phyloP scores from a whole-genome alignment of 176 grass and related monocot genomes.

The Avena atlantica region DNA sequence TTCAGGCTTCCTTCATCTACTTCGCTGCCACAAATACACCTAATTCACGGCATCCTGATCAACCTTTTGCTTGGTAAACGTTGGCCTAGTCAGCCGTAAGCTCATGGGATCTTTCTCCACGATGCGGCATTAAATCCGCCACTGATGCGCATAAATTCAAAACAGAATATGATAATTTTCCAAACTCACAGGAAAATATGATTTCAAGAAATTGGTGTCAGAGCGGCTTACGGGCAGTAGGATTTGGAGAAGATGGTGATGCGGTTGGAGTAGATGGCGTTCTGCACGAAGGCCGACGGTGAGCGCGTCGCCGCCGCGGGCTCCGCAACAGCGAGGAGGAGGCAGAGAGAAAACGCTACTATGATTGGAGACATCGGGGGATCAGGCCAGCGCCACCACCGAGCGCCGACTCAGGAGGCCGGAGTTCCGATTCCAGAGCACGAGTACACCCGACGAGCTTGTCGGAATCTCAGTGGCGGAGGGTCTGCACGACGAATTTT shows the following conservation, averaged over 20 bases:
- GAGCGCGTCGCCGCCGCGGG: constrained; percentile 49
- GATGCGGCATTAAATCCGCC: neutral
- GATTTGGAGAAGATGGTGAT: constrained; percentile 96
- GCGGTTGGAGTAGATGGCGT: constrained; percentile 92
- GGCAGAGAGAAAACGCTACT: constrained; percentile 18
- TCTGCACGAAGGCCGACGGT: constrained; percentile 81
- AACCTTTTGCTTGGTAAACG: neutral
- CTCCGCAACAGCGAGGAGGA: constrained; percentile 55
- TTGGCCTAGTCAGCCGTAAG: neutral
- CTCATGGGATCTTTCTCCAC: neutral
- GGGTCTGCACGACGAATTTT: neutral
- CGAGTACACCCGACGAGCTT: neutral
- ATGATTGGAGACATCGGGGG: constrained; percentile 29
- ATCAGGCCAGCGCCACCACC: neutral
- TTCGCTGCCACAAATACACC: neutral
- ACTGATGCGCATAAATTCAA: neutral
- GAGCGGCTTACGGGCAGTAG: constrained; percentile 74
- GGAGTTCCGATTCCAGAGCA: neutral
- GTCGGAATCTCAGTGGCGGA: neutral
- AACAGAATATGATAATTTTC: neutral
- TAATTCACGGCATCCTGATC: neutral
- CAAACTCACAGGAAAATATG: constrained; percentile 8
- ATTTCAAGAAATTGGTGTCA: neutral
- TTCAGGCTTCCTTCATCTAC: neutral
- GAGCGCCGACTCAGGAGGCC: neutral